Evolutionary conservation across 2,329 filamentous ascomycete genomes (phyloP), one percentile per base, ranked within the genome.

Genomic region (Ophiostoma sp.): DNA sequence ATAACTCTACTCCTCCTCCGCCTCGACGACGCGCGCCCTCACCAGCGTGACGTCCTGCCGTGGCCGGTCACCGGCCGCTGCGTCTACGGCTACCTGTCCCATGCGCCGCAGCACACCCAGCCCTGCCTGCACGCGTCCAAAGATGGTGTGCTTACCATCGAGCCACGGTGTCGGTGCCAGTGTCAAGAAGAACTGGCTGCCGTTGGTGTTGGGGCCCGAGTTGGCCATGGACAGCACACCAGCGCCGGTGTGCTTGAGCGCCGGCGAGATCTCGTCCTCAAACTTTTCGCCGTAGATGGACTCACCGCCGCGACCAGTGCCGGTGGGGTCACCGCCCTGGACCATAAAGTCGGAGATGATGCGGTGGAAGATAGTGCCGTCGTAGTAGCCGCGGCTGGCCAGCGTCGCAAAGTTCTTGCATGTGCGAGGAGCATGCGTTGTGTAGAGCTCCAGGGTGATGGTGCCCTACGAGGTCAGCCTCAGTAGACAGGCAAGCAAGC

Each of bases 211-310:
- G 8, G 92, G 91, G 0, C 95, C 95, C 16, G 89, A 88, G 79
- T 99, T 99, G 70, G 95, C 95, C 95, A 99, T 99, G 79, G 89
- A 93, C 74, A 99, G 81, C n/a, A 98, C 84, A 0, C 94, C 94
- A 4, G 94, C 93, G 49, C 94, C 94, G 0, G 93, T 96, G 81
- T 99, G 95, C 76, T 94, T 95, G 67, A 99, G 81, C 63, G 64
- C 18, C 40, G 69, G 40, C 12, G 62, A 85, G 74, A 98, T 94
- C 83, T 99, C 95, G 80, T 99, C 95, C 70, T 89, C 92, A 77
- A 98, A 98, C 76, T 92, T 94, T 66, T 93, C 91, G 75, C 94
- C 95, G 79, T 92, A 98, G 81, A 97, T 96, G 71, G 89, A 93
- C 69, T 83, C 83, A 69, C 95, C 95, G 74, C 95, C 95, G 69